Conservation (phyloP, 2,329 filamentous ascomycete species). For the Cercospora sp. region DNA sequence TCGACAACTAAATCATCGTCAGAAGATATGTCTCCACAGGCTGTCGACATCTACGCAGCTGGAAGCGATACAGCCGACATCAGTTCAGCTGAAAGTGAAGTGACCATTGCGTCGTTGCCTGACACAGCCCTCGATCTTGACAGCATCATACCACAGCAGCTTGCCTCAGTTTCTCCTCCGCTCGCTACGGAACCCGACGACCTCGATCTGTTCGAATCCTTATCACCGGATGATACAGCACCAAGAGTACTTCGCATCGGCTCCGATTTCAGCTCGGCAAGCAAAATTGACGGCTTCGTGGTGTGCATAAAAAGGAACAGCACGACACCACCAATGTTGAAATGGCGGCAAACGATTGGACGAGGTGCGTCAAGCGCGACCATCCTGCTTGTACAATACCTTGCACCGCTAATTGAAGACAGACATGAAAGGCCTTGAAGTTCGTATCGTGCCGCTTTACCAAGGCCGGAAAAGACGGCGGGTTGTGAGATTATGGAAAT, state of each 20-base stretch:
- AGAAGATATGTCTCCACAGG: background rate
- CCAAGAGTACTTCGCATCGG: background rate
- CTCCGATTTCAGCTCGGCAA: background rate
- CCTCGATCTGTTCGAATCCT: background rate
- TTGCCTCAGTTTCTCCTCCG: background rate
- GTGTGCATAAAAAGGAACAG: background rate
- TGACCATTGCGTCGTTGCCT: background rate
- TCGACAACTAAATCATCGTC: background rate
- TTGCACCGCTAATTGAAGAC: background rate
- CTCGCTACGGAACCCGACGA: background rate
- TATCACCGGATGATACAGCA: background rate
- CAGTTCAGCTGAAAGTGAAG: too few species aligned
- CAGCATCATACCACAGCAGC: too few species aligned
- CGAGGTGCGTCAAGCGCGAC: background rate
- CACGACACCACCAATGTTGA: background rate
- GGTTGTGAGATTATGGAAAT: background rate
- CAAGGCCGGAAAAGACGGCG: background rate
- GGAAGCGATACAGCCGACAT: too few species aligned
- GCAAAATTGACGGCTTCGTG: background rate
- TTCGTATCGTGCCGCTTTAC: background rate
- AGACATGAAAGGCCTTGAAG: background rate
- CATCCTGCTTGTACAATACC: too few species aligned
- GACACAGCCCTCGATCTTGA: too few species aligned
- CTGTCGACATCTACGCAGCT: too few species aligned
- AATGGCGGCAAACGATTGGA: background rate